phyloP scores from a whole-genome alignment of 2,329 filamentous ascomycete genomes.

The Trichoderma koningiopsis region DNA sequence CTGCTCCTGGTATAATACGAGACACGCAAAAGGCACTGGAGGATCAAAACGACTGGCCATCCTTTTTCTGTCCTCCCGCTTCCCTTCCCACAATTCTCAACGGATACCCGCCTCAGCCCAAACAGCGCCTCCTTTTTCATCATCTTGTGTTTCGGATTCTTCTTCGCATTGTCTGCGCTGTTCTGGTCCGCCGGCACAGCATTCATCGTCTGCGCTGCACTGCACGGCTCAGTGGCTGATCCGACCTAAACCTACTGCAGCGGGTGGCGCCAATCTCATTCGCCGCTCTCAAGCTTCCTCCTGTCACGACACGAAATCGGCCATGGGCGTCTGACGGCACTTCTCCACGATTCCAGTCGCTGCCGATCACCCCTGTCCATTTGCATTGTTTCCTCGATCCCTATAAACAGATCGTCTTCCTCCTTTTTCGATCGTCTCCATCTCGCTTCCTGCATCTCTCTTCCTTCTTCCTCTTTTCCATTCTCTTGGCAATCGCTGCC shows the following conservation, averaged over 20 bases:
- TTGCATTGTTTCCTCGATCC: background rate
- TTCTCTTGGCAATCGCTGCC: conserved; percentile 4
- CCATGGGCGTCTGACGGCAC: conserved; percentile 22
- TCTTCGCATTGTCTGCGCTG: background rate
- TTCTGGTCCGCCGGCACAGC: background rate
- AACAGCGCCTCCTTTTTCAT: conserved; percentile 5
- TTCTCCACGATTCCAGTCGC: conserved; percentile 18
- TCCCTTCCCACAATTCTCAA: conserved; percentile 2
- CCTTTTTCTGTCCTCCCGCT: background rate
- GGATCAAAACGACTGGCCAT: background rate
- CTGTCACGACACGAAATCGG: background rate
- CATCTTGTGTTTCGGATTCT: conserved; percentile 8
- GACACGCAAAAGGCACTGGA: background rate
- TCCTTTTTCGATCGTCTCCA: background rate
- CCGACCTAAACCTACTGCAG: background rate
- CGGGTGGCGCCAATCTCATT: background rate
- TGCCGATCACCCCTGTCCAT: background rate
- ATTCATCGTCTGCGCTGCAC: background rate
- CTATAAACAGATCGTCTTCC: background rate
- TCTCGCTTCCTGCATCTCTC: background rate
- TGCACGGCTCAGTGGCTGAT: conserved; percentile 6
- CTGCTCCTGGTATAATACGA: conserved; percentile 8
- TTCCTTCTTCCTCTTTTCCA: background rate
- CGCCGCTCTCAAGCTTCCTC: background rate
- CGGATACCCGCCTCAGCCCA: conserved; percentile 7